Percentiles rank a stretch among this genome's conserved stretches.
phyloP scores from a whole-genome alignment of 768 basidiomycete species.

The Naganishia antarctica region DNA sequence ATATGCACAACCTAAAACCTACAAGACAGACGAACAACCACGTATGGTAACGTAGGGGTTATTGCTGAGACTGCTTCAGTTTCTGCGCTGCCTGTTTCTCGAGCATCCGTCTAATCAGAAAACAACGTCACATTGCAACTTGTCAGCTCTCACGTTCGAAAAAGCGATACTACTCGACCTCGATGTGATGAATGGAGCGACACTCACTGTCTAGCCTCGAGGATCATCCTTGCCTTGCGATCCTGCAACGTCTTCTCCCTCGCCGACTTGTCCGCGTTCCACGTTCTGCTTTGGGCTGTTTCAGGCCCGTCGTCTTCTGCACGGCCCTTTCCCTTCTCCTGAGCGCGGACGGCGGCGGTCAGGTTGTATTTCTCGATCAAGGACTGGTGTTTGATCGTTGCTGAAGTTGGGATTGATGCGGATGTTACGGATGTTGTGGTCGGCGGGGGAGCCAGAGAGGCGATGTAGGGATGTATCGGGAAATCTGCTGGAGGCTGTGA shows the following conservation, averaged over 20 bases:
- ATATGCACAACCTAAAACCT: too few species aligned
- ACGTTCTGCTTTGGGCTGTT: background rate
- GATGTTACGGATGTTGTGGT: constrained; percentile 25
- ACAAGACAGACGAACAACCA: background rate
- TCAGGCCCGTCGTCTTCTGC: background rate
- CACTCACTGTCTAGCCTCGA: constrained; percentile 17
- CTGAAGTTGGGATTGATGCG: background rate
- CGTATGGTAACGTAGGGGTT: background rate
- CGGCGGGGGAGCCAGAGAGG: constrained; percentile 29
- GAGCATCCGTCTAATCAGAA: background rate
- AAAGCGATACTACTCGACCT: too few species aligned
- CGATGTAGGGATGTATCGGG: constrained; percentile 38
- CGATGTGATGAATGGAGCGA: too few species aligned
- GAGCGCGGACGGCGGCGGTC: constrained; percentile 7
- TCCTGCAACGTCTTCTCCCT: constrained; percentile 16
- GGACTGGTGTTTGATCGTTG: constrained; percentile 26
- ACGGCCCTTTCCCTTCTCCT: constrained; percentile 13
- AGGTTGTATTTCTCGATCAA: constrained; percentile 45
- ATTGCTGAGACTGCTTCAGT: background rate
- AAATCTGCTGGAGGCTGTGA: constrained; percentile 40
- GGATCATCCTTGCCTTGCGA: constrained; percentile 22
- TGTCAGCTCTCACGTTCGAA: too few species aligned
- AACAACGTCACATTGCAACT: too few species aligned
- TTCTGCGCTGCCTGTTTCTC: background rate
- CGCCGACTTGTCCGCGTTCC: constrained; percentile 16